phyloP scores from a whole-genome alignment of 106 monocot species.

The Hemerocallis citrina region DNA sequence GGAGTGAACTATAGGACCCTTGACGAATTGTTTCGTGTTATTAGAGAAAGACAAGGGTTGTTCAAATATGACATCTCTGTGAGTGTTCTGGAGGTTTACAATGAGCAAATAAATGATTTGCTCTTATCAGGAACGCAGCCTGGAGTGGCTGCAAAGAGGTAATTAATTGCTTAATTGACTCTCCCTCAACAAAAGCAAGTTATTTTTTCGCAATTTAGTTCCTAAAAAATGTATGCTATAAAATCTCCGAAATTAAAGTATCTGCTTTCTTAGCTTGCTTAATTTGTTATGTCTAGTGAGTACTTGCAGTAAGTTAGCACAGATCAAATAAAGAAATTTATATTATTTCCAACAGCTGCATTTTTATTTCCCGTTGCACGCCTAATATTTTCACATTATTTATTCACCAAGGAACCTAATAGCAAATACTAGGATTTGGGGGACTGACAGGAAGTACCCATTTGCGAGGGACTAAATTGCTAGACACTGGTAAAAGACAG shows the following conservation, averaged over 20 bases:
- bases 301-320: too few relatives aligned
- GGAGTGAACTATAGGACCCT: constrained; percentile 89
- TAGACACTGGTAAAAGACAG: too few relatives aligned
- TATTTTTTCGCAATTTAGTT: not conserved
- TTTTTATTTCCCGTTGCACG: too few relatives aligned
- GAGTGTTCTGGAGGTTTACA: constrained; percentile 87
- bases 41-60: constrained; percentile 54
- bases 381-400: too few relatives aligned
- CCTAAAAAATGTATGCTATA: not conserved
- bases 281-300: too few relatives aligned
- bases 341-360: too few relatives aligned
- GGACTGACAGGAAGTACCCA: too few relatives aligned
- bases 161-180: not conserved
- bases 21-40: constrained; percentile 76
- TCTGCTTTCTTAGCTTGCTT: too few relatives aligned
- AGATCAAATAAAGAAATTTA: too few relatives aligned
- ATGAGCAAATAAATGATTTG: constrained; percentile 88
- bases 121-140: constrained; percentile 50
- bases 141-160: constrained; percentile 52
- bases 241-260: too few relatives aligned
- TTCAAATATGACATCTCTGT: constrained; percentile 61
- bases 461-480: not conserved
- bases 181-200: not conserved
- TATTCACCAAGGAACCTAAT: too few relatives aligned
- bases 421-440: too few relatives aligned